phyloP scores from a whole-genome alignment of 192 early-diverging fungal species.

The Gonapodya sp. region DNA sequence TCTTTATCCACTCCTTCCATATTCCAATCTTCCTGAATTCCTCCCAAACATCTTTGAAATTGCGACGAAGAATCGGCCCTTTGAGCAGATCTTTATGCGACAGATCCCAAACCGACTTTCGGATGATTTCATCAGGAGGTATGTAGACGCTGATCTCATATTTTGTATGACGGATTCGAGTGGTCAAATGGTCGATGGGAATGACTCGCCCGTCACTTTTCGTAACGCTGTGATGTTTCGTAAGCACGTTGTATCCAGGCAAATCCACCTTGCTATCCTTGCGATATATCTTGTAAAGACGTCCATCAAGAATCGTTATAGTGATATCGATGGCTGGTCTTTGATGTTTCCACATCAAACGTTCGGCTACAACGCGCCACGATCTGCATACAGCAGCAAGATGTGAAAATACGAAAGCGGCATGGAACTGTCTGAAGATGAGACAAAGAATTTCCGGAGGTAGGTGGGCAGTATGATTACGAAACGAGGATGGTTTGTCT shows the following conservation, averaged over 20 bases:
- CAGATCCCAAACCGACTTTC: not conserved
- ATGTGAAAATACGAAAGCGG: not conserved
- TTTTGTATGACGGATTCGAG: not conserved
- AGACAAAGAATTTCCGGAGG: not conserved
- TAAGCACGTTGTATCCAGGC: not conserved
- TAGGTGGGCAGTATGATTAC: not conserved
- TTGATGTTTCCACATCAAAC: not conserved
- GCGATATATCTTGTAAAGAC: not conserved
- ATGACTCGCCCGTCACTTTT: not conserved
- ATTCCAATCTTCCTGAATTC: not conserved
- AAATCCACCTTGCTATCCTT: not conserved
- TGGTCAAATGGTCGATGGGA: not conserved
- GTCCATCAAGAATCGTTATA: not conserved
- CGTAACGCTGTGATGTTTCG: not conserved
- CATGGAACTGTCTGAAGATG: not conserved
- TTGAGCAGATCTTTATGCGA: not conserved
- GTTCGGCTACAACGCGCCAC: not conserved
- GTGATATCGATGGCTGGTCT: not conserved
- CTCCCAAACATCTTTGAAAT: not conserved
- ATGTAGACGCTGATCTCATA: no score
- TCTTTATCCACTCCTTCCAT: no score
- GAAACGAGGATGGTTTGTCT: no score
- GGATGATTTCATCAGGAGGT: not conserved
- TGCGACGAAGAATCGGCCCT: not conserved
- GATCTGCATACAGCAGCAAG: not conserved